phyloP scores from a whole-genome alignment of 1,284 basidiomycete genomes.

The Schizophyllum amplum region DNA sequence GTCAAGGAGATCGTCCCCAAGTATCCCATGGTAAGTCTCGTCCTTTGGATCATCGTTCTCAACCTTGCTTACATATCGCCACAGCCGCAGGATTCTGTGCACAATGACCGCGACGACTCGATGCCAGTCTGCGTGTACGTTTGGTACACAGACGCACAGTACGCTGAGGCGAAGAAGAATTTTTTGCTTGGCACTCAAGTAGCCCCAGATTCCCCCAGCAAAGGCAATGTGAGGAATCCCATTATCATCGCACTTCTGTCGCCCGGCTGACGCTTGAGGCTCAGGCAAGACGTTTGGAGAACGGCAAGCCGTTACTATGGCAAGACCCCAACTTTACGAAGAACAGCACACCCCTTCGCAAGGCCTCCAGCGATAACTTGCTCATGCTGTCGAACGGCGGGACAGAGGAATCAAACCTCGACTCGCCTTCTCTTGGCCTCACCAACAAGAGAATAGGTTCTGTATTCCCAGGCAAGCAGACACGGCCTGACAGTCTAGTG shows the following conservation, averaged over 20 bases:
- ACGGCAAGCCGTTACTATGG: neutral
- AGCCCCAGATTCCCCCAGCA: conserved; percentile 29
- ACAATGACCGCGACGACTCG: conserved; percentile 60
- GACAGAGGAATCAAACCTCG: conserved; percentile 8
- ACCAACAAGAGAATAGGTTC: conserved; percentile 23
- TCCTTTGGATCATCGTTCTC: conserved; percentile 2
- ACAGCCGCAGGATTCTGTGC: conserved; percentile 68
- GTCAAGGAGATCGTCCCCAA: conserved; percentile 60
- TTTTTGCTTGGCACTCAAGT: conserved; percentile 66
- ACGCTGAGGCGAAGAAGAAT: conserved; percentile 50
- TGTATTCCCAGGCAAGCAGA: conserved; percentile 40
- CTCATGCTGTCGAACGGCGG: conserved; percentile 15
- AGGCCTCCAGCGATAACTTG: conserved; percentile 21
- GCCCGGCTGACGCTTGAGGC: conserved; percentile 30
- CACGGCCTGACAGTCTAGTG: conserved; percentile 27
- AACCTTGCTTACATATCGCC: conserved; percentile 4
- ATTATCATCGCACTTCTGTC: no score
- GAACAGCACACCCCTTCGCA: conserved; percentile 12
- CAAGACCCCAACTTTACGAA: neutral
- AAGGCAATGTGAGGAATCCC: conserved; percentile 26
- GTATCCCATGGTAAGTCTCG: conserved; percentile 58
- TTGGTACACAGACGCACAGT: conserved; percentile 72
- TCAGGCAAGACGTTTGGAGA: conserved; percentile 17
- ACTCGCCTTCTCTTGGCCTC: conserved; percentile 5
- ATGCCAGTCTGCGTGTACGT: conserved; percentile 64